Conservation (phyloP, 2,329 filamentous ascomycete genomes). For the Verticillium albo-atrum region DNA sequence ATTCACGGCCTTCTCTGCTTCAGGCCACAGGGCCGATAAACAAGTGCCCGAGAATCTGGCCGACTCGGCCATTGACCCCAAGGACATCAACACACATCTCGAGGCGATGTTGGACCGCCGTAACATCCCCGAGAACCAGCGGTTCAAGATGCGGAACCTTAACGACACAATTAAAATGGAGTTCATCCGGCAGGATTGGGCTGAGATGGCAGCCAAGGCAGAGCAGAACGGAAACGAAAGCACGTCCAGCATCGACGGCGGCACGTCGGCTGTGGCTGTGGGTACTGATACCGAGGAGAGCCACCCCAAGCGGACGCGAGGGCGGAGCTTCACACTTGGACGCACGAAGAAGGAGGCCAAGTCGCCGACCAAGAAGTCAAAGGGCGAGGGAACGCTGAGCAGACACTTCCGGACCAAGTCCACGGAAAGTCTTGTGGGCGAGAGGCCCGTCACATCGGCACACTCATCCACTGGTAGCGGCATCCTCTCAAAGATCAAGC, state of each 20-base stretch:
- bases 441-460: slow-evolving; percentile 44
- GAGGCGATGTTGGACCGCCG: slow-evolving; percentile 72
- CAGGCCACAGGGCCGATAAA: slow-evolving; percentile 33
- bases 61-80: slow-evolving; percentile 48
- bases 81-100: slow-evolving; percentile 52
- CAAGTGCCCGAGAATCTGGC: slow-evolving; percentile 32
- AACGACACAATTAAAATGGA: slow-evolving; percentile 91
- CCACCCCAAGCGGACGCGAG: slow-evolving; percentile 58
- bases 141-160: slow-evolving; percentile 89
- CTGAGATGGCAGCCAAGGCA: slow-evolving; percentile 54
- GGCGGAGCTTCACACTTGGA: slow-evolving; percentile 74
- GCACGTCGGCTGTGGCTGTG: slow-evolving; percentile 21
- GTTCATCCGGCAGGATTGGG: slow-evolving; percentile 87
- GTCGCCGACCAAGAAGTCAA: slow-evolving; percentile 71
- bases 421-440: slow-evolving; percentile 58
- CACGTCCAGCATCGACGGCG: slow-evolving; percentile 29
- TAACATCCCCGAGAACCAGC: slow-evolving; percentile 90
- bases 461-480: slow-evolving; percentile 51
- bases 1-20: slow-evolving; percentile 31
- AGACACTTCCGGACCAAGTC: slow-evolving; percentile 70
- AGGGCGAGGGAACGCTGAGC: slow-evolving; percentile 57
- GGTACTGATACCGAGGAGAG: slow-evolving; percentile 37
- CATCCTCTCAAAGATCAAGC: slow-evolving; percentile 65
- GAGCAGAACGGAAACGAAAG: slow-evolving; percentile 36
- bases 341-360: slow-evolving; percentile 58